phyloP scores from a whole-genome alignment of 495 filamentous ascomycete genomes.

The Penicillium canescens region DNA sequence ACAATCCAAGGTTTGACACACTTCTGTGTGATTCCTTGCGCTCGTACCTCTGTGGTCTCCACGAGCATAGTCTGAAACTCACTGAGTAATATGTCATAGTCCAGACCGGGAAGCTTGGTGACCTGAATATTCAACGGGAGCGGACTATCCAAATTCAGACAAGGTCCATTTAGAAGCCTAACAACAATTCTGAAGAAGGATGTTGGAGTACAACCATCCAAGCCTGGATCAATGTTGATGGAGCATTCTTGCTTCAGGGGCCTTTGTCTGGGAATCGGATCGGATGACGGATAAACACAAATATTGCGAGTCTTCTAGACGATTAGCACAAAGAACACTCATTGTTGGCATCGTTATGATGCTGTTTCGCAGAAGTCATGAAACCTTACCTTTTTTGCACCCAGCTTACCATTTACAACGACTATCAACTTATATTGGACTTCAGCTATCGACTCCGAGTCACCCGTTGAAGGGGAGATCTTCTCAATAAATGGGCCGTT shows the following conservation, averaged over 20 bases:
- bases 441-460: background rate
- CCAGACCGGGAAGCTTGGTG: background rate
- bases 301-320: background rate
- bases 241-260: background rate
- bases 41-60: slow-evolving; percentile 2
- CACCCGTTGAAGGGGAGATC: background rate
- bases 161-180: background rate
- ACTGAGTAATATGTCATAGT: background rate
- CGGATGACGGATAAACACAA: background rate
- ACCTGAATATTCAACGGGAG: background rate
- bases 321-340: background rate
- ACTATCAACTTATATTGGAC: background rate
- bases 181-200: background rate
- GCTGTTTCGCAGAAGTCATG: no score
- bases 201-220: background rate
- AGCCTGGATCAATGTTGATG: background rate
- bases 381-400: background rate
- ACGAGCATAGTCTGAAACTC: slow-evolving; percentile 5
- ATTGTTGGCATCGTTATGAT: no score
- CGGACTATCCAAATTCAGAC: background rate
- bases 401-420: background rate
- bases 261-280: background rate
- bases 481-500: background rate
- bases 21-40: background rate
- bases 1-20: background rate